These are phyloP conservation scores for Neurospora sp. DNA, from an alignment of 495 filamentous ascomycete species.

Conservation along the genomic window DNA sequence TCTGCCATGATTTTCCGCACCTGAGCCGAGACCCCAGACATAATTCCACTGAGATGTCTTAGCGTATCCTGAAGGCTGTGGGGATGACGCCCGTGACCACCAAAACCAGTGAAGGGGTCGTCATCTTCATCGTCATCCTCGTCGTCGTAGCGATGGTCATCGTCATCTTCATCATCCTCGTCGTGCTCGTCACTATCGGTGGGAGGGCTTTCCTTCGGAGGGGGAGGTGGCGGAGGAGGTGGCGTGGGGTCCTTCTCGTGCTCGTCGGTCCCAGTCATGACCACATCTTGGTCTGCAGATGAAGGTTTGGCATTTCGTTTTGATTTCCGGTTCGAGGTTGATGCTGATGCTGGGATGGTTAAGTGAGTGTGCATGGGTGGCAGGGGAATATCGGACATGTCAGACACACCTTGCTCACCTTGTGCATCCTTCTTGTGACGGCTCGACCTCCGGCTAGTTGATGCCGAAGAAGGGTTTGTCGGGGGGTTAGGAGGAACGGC, in stretches of 20 bases:
- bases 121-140: conserved; percentile 55
- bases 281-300: conserved; percentile 35
- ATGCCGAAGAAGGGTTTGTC: conserved; percentile 31
- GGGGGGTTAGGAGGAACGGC: conserved; percentile 22
- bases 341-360: conserved; percentile 12
- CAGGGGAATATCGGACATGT: background rate
- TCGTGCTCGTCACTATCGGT: conserved; percentile 42
- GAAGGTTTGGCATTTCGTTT: conserved; percentile 47
- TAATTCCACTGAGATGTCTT: conserved; percentile 80
- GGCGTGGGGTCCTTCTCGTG: conserved; percentile 45
- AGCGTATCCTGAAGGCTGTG: conserved; percentile 69
- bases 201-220: conserved; percentile 37
- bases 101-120: conserved; percentile 73
- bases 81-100: conserved; percentile 50
- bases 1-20: conserved; percentile 77
- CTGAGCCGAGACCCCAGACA: conserved; percentile 69
- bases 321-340: conserved; percentile 35
- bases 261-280: conserved; percentile 52
- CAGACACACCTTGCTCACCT: conserved; percentile 24
- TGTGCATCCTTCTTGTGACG: conserved; percentile 49
- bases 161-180: conserved; percentile 39
- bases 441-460: conserved; percentile 58
- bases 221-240: conserved; percentile 29
- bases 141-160: conserved; percentile 40
- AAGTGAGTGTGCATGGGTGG: conserved; percentile 10